phyloP scores from a whole-genome alignment of 129 eudicot genomes.

The Glebionis coronaria region DNA sequence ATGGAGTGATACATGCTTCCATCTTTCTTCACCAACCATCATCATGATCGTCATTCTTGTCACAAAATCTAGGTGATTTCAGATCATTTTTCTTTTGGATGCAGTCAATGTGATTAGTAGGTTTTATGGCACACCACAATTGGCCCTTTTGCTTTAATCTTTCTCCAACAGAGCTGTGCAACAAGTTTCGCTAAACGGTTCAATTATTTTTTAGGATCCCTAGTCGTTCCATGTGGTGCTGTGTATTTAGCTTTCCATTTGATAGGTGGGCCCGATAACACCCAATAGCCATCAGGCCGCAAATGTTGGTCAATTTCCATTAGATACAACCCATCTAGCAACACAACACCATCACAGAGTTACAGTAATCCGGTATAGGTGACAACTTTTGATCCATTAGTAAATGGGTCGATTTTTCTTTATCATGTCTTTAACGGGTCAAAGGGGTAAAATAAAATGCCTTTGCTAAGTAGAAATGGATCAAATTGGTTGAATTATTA shows the following conservation, averaged over 20 bases:
- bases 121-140: conserved; percentile 44
- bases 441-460: no score
- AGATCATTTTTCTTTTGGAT: conserved; percentile 14
- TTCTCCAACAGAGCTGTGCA: conserved; percentile 33
- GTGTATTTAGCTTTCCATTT: conserved; percentile 30
- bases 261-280: conserved; percentile 39
- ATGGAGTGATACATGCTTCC: conserved; percentile 35
- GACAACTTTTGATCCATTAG: not conserved
- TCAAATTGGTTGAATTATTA: no score
- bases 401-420: not conserved
- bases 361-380: not conserved
- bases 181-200: conserved; percentile 36
- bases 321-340: conserved; percentile 39
- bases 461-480: no score
- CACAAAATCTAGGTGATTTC: conserved; percentile 27
- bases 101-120: conserved; percentile 34
- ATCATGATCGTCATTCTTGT: conserved; percentile 27
- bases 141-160: conserved; percentile 30
- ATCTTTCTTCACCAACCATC: conserved; percentile 37
- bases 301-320: conserved; percentile 37
- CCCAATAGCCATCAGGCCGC: conserved; percentile 45
- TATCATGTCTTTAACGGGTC: not conserved
- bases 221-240: conserved; percentile 28
- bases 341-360: conserved; percentile 13
- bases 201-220: conserved; percentile 35